A percentile compares a stretch with the other conserved stretches of the same genome.
Evolutionary conservation across 1,284 basidiomycete genomes (phyloP).

Genomic region (Cystobasidium pallidum): DNA sequence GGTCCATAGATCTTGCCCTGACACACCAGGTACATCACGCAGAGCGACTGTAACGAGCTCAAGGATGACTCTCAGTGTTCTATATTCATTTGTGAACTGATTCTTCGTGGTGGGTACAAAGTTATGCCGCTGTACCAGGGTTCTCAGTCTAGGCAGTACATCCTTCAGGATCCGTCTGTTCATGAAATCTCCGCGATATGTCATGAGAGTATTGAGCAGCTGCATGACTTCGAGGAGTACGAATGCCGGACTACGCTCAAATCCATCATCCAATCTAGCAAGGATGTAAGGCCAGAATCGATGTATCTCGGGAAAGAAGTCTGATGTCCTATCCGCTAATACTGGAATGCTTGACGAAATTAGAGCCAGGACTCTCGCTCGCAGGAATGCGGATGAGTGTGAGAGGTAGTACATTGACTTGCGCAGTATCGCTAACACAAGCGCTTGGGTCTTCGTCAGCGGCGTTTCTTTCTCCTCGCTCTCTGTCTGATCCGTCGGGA

Average conservation of each 20-base stretch:
- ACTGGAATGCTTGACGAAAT: conserved; percentile 73
- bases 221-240: conserved; percentile 74
- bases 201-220: conserved; percentile 70
- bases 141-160: conserved; percentile 78
- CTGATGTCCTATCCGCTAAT: conserved; percentile 63
- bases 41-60: conserved; percentile 70
- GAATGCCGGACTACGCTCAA: conserved; percentile 65
- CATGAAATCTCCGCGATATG: conserved; percentile 79
- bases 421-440: conserved; percentile 79
- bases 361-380: conserved; percentile 75
- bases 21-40: conserved; percentile 64
- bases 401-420: conserved; percentile 88
- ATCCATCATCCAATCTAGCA: conserved; percentile 65
- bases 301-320: conserved; percentile 79
- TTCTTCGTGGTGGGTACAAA: conserved; percentile 54
- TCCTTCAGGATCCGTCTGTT: conserved; percentile 79
- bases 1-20: conserved; percentile 75
- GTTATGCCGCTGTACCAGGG: conserved; percentile 63
- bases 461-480: conserved; percentile 58
- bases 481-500: conserved; percentile 25
- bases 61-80: conserved; percentile 72
- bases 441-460: conserved; percentile 70
- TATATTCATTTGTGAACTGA: conserved; percentile 74
- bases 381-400: conserved; percentile 78
- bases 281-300: conserved; percentile 85